These are phyloP conservation scores for Gleditsia sinensis DNA, from an alignment of 306 rosid genomes.

Conservation along the genomic window DNA sequence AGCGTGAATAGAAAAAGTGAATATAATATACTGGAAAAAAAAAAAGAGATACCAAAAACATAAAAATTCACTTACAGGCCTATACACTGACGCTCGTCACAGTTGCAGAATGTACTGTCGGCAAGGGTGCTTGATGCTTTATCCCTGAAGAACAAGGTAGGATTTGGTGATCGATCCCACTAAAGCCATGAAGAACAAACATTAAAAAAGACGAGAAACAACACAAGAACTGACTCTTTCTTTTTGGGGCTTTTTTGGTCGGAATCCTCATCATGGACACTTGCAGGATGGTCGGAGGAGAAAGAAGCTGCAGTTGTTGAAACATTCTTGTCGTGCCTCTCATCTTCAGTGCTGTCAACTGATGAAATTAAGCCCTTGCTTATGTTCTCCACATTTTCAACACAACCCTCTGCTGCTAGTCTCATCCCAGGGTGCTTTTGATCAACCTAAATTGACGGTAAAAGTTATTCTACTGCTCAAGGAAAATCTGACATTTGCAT, in stretches of 20 bases:
- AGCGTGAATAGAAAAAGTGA: no score
- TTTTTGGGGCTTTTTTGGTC: conserved; percentile 36
- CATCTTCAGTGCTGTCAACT: conserved; percentile 16
- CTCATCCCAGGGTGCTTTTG: conserved; percentile 36
- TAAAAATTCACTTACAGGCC: conserved; percentile 52
- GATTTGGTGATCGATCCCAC: conserved; percentile 20
- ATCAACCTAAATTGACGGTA: conserved; percentile 34
- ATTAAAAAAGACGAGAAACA: background rate
- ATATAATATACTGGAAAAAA: no score
- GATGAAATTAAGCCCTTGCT: conserved; percentile 11
- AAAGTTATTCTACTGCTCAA: conserved; percentile 11
- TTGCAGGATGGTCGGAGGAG: conserved; percentile 21
- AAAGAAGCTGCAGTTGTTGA: conserved; percentile 29
- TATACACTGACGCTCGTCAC: conserved; percentile 54
- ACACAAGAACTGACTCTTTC: conserved; percentile 42
- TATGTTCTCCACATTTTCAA: conserved; percentile 15
- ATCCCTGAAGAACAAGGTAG: conserved; percentile 45
- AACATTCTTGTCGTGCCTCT: conserved; percentile 17
- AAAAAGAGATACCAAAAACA: background rate
- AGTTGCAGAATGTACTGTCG: conserved; percentile 54
- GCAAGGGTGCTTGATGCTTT: conserved; percentile 23
- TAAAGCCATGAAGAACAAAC: background rate
- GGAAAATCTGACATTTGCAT: background rate
- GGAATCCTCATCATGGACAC: conserved; percentile 36
- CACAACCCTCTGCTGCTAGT: conserved; percentile 30